A percentile compares a stretch with the other conserved stretches of the same genome.
These are phyloP conservation scores for Raffaelea albimanens DNA, from an alignment of 2,329 filamentous ascomycete species.

Conservation along the genomic window DNA sequence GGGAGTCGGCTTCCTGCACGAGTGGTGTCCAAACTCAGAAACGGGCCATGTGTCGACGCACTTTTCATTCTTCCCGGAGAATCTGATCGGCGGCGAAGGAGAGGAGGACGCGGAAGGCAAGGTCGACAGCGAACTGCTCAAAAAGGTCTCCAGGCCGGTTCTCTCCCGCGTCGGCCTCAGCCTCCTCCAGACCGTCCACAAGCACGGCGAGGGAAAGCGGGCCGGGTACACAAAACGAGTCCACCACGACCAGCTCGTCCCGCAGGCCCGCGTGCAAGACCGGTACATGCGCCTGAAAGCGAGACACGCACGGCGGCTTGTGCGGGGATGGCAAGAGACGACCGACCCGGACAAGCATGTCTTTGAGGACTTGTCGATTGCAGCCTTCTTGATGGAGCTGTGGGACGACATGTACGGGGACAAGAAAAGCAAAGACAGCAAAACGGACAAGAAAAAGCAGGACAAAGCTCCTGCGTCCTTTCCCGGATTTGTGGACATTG, in stretches of 20 bases:
- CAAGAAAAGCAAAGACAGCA: too few species aligned
- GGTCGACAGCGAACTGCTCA: constrained; percentile 16
- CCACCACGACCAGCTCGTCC: constrained; percentile 71
- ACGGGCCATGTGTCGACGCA: constrained; percentile 48
- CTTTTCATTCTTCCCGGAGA: constrained; percentile 40
- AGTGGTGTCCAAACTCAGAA: constrained; percentile 34
- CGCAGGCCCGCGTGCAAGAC: constrained; percentile 69
- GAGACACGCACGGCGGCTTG: constrained; percentile 63
- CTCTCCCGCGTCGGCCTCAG: constrained; percentile 59
- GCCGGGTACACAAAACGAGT: constrained; percentile 71
- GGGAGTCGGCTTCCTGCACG: constrained; percentile 67
- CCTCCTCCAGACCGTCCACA: constrained; percentile 59
- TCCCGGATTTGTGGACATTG: constrained; percentile 90
- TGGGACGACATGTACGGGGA: constrained; percentile 73
- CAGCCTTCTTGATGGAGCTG: constrained; percentile 84
- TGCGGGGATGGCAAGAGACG: constrained; percentile 71
- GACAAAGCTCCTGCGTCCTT: constrained; percentile 34
- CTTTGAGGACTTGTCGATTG: constrained; percentile 87
- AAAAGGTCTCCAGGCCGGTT: constrained; percentile 18
- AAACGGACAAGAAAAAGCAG: too few species aligned
- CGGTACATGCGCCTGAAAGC: constrained; percentile 74
- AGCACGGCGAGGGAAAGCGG: constrained; percentile 58
- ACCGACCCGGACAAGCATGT: constrained; percentile 89
- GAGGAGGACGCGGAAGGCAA: neutral
- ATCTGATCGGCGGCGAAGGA: too few species aligned